phyloP scores from a whole-genome alignment of 768 basidiomycete genomes.

The Collybia nuda region DNA sequence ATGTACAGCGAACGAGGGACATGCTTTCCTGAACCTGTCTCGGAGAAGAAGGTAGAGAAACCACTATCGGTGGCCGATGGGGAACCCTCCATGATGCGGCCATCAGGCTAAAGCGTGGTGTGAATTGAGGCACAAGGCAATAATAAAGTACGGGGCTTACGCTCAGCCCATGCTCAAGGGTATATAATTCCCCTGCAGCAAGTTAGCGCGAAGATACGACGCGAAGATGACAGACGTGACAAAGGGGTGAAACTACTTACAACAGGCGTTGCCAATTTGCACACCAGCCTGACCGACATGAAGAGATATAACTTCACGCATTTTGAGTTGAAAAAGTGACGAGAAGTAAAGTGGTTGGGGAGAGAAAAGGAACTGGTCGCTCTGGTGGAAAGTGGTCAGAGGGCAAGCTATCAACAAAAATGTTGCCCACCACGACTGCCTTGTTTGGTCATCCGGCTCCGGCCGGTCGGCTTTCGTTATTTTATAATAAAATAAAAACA shows the following conservation, averaged over 20 bases:
- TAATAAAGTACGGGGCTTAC: conserved; percentile 48
- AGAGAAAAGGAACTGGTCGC: conserved; percentile 18
- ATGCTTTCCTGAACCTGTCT: conserved; percentile 94
- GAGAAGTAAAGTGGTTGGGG: conserved; percentile 9
- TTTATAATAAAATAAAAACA: conserved; percentile 2
- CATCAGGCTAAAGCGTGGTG: conserved; percentile 71
- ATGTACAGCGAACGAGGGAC: conserved; percentile 98
- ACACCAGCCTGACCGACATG: conserved; percentile 99
- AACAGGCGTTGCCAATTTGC: conserved; percentile 98
- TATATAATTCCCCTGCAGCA: conserved; percentile 92
- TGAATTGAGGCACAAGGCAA: conserved; percentile 16
- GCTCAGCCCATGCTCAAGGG: conserved; percentile 96
- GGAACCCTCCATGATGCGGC: conserved; percentile 80
- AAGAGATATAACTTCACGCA: conserved; percentile 97
- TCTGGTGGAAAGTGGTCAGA: conserved; percentile 26
- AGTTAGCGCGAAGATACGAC: conserved; percentile 37
- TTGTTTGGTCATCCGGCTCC: conserved; percentile 21
- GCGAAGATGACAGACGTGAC: conserved; percentile 26
- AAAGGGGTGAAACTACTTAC: conserved; percentile 53
- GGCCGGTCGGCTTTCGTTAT: conserved; percentile 18
- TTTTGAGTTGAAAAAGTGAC: conserved; percentile 34
- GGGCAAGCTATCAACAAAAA: conserved; percentile 29
- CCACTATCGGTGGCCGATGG: conserved; percentile 80
- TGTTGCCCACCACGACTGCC: conserved; percentile 14
- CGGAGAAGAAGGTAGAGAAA: conserved; percentile 99